These are phyloP conservation scores for Cryptococcus sp. DNA, from an alignment of 1,284 basidiomycete genomes.

Conservation along the genomic window DNA sequence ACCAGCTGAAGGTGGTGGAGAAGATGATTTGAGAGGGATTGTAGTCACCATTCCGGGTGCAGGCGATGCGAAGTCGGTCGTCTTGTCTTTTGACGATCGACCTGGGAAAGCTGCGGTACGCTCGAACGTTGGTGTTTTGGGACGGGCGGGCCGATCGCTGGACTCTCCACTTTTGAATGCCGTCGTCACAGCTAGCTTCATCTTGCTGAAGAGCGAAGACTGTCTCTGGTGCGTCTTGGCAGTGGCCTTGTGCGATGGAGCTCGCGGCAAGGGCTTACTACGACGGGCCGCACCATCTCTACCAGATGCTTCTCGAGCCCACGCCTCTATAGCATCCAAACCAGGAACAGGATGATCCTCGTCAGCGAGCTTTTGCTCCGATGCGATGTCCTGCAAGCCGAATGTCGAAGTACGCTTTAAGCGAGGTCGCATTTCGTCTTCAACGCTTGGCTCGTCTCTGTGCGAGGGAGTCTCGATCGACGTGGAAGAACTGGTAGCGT, in stretches of 20 bases:
- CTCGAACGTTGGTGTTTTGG: no score
- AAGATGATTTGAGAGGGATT: not conserved
- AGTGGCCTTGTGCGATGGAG: not conserved
- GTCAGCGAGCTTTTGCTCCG: not conserved
- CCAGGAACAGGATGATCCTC: not conserved
- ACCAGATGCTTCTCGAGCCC: not conserved
- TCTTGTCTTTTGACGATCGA: no score
- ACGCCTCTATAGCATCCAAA: not conserved
- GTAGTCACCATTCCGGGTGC: no score
- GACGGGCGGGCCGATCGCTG: no score
- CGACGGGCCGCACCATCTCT: not conserved
- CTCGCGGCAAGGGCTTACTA: constrained; percentile 1
- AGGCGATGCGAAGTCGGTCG: no score
- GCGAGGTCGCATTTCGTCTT: not conserved
- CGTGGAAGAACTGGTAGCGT: not conserved
- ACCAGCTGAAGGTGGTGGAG: not conserved
- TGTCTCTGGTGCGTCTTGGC: not conserved
- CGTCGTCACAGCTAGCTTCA: not conserved
- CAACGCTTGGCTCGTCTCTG: not conserved
- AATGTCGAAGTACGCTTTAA: not conserved
- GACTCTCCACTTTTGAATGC: no score
- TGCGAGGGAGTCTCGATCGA: not conserved
- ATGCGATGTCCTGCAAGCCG: not conserved
- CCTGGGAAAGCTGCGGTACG: no score
- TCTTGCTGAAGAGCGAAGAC: constrained; percentile 2